Conservation (phyloP, 116 monocot species). For the Cymodocea nodosa region DNA sequence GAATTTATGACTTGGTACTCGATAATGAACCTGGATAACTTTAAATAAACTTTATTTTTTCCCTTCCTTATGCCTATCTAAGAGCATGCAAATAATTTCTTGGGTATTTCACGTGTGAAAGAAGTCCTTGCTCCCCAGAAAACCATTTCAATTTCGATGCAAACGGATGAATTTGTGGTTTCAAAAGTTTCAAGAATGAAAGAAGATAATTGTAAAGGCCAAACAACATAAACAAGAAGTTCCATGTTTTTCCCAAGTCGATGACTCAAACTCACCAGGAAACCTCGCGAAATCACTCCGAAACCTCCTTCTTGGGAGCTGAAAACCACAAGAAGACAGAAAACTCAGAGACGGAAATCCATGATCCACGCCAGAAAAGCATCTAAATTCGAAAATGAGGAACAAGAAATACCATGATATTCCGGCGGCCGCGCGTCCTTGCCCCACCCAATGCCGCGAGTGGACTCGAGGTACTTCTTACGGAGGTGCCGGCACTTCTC, state of each 20-base stretch:
- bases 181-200: background rate
- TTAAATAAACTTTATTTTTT: too few species aligned
- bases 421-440: conserved; percentile 66
- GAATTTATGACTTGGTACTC: too few species aligned
- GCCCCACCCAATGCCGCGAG: conserved; percentile 83
- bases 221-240: background rate
- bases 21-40: too few species aligned
- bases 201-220: background rate
- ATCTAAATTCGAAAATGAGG: background rate
- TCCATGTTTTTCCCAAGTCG: background rate
- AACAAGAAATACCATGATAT: conserved; percentile 45
- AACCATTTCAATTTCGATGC: background rate
- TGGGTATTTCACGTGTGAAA: too few species aligned
- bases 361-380: background rate
- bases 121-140: too few species aligned
- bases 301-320: conserved; percentile 17
- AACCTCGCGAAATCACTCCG: conserved; percentile 3
- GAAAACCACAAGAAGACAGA: background rate
- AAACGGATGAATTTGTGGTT: background rate
- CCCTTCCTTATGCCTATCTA: too few species aligned
- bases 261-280: background rate
- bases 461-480: conserved; percentile 77
- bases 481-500: conserved; percentile 88
- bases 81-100: too few species aligned
- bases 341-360: background rate